Evolutionary conservation across 495 filamentous ascomycete species (phyloP).

Genomic region (Lasiosphaeris hirsuta): DNA sequence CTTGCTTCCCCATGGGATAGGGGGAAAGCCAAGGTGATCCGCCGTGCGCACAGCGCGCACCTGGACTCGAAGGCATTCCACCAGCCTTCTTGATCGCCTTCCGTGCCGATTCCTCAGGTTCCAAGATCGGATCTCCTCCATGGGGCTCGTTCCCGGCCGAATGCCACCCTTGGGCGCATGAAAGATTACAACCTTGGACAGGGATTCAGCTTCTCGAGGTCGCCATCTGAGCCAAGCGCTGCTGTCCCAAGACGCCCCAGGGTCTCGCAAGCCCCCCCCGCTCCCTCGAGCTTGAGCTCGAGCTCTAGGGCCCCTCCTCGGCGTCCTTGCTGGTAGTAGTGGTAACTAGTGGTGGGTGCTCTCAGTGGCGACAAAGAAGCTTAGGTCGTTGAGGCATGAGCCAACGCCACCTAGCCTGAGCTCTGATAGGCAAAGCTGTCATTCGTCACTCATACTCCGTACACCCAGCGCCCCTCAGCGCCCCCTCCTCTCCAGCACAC

Average conservation of each 20-base stretch:
- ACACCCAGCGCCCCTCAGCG: too few relatives aligned
- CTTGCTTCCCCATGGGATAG: too few relatives aligned
- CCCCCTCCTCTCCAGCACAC: neutral
- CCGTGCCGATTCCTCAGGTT: constrained; percentile 28
- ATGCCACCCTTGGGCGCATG: constrained; percentile 35
- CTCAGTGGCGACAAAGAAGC: constrained; percentile 21
- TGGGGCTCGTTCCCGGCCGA: constrained; percentile 30
- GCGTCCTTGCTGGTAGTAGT: too few relatives aligned
- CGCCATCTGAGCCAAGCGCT: neutral
- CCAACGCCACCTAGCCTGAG: constrained; percentile 7
- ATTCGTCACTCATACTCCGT: too few relatives aligned
- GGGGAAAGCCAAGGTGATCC: neutral
- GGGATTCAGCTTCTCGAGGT: constrained; percentile 19
- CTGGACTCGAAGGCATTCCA: constrained; percentile 20
- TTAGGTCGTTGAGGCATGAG: constrained; percentile 1
- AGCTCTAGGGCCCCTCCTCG: too few relatives aligned
- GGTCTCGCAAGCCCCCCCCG: neutral
- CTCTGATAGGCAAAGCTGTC: constrained; percentile 6
- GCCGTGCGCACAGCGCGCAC: neutral
- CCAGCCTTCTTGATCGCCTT: constrained; percentile 33
- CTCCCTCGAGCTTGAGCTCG: neutral
- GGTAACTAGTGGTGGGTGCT: neutral
- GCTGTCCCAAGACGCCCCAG: neutral
- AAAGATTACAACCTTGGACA: constrained; percentile 25
- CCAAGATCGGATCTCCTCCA: constrained; percentile 35